Base-by-base conservation (phyloP, 805 yeast species). In the Saturnispora besseyi region DNA sequence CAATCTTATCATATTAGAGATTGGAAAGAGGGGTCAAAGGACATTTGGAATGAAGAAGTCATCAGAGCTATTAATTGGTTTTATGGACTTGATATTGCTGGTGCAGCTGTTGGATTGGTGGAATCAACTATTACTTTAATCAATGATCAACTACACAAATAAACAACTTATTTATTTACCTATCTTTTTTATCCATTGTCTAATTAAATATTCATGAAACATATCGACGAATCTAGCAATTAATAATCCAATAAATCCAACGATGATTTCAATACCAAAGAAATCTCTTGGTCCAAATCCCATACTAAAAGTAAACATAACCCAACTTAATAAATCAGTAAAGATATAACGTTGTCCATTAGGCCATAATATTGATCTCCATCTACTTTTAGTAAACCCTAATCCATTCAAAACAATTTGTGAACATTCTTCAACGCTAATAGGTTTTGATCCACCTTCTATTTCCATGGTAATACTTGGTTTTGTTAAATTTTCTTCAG, bases 251-350 rank as follows among this genome's bases (percentile, higher is more conserved):
- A 77, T 31, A 8, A 81, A 62, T 0, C 81, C 73, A 0, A 81
- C 36, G 1, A 77, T 38, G 50, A 70, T 59, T 71, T 72, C 87
- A 1, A 82, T 54, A 1, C 79, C 49, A 57, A 81, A 77, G 64
- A 78, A 74, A 42, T 71, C 70, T 30, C 93, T 69, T 8, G 95
- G 95, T 50, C 81, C 72, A 44, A 79, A 70, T 2, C 96, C 95
- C 53, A 87, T 69, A 58, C 77, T 76, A 26, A 82, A 70, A 42
- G 81, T 71, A 57, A 81, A 80, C 38, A 93, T 68, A 1, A 87
- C 65, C 91, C 95, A 89, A 5, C 96, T 96, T 36, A 89, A 76
- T 15, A 78, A 67, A 64, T 93, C 99, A 0, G 97, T 91, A 45
- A 81, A 81, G 9, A 90, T 72, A 45, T 84, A 80, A 51, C 84